Percentiles rank a stretch among this genome's conserved stretches.
These are phyloP conservation scores for Rhytidiadelphus loreus DNA, from an alignment of 225 moss, liverwort and hornwort genomes.

Conservation along the genomic window DNA sequence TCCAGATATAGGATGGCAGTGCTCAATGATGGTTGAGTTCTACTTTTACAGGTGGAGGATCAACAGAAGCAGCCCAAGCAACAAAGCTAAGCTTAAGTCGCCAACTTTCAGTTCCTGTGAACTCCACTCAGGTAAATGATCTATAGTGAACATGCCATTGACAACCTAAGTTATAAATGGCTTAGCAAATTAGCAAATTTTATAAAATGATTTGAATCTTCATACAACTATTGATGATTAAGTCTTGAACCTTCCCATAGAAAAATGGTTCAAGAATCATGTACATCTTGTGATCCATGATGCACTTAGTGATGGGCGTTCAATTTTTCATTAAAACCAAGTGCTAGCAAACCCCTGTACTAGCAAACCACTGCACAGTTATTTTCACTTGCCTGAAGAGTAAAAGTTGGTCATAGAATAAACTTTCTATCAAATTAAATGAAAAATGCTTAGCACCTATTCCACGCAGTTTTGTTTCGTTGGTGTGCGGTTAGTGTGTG, in stretches of 20 bases:
- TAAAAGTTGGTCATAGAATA: not conserved
- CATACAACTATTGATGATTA: not conserved
- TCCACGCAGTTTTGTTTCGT: not conserved
- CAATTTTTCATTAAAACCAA: not conserved
- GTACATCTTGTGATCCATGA: not conserved
- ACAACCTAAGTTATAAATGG: not conserved
- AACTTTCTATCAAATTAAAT: not conserved
- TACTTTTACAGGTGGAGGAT: constrained; percentile 36
- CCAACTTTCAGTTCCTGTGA: constrained; percentile 40
- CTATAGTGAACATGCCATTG: not conserved
- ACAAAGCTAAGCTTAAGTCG: constrained; percentile 3
- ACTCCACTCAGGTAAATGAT: constrained; percentile 32
- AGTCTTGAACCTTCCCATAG: not conserved
- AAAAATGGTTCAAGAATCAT: not conserved
- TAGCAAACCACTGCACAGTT: not conserved
- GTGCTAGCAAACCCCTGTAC: not conserved
- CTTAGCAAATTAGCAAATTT: not conserved
- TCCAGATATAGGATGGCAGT: not conserved
- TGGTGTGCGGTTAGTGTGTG: not conserved
- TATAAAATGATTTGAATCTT: not conserved
- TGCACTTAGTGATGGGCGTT: not conserved
- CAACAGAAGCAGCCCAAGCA: constrained; percentile 48
- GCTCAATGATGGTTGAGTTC: not conserved
- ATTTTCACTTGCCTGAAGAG: not conserved
- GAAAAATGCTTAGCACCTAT: not conserved